These are phyloP conservation scores for Neoarthrinium moseri DNA, from an alignment of 2,329 filamentous ascomycete species.

Conservation along the genomic window DNA sequence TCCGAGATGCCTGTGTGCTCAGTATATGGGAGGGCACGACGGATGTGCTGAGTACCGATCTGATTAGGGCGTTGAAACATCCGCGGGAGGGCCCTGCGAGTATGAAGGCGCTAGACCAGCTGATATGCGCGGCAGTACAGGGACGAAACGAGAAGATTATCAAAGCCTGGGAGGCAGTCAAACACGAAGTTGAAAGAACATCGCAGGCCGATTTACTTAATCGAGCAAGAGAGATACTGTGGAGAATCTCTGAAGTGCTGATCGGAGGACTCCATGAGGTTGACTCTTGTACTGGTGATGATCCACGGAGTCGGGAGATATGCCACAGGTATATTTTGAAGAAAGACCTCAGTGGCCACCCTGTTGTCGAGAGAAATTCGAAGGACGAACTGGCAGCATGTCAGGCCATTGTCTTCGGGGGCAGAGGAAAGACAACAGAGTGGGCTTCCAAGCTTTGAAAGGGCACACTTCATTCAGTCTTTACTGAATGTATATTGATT, in stretches of 20 bases:
- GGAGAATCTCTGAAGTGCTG: constrained; percentile 41
- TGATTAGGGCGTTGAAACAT: constrained; percentile 47
- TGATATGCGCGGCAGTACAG: constrained; percentile 30
- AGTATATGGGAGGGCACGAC: constrained; percentile 70
- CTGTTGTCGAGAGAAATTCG: too few relatives aligned
- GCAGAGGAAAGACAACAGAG: too few relatives aligned
- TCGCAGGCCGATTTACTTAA: constrained; percentile 39
- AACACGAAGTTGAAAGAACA: constrained; percentile 31
- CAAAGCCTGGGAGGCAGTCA: constrained; percentile 39
- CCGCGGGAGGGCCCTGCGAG: constrained; percentile 33
- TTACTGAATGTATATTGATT: too few relatives aligned
- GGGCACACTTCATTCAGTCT: too few relatives aligned
- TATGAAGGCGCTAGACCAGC: constrained; percentile 40
- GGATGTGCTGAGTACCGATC: constrained; percentile 62
- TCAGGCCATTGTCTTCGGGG: too few relatives aligned
- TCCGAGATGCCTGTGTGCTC: constrained; percentile 62
- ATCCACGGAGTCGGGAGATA: constrained; percentile 36
- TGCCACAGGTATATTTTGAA: constrained; percentile 36
- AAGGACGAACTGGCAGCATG: too few relatives aligned
- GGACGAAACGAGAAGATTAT: constrained; percentile 26
- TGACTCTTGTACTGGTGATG: constrained; percentile 36
- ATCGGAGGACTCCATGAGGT: constrained; percentile 41
- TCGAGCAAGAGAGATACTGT: constrained; percentile 44
- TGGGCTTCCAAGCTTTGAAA: too few relatives aligned
- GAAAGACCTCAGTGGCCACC: constrained; percentile 22